Evolutionary conservation across 768 basidiomycete genomes (phyloP).

Genomic region (Mrakia frigida): DNA sequence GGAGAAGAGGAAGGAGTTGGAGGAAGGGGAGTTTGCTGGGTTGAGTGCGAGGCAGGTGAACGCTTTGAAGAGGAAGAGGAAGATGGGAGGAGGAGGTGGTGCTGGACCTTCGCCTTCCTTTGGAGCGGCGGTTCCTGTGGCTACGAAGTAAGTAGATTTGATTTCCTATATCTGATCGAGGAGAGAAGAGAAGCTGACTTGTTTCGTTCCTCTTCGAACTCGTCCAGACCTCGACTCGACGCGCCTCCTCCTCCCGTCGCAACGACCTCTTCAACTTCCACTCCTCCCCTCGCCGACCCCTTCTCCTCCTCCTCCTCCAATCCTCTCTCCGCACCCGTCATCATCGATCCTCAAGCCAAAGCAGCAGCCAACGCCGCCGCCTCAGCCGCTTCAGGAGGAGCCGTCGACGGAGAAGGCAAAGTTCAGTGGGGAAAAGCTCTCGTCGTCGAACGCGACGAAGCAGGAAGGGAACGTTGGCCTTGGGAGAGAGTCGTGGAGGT

Average conservation of each 20-base stretch:
- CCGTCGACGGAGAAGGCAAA: slow-evolving; percentile 50
- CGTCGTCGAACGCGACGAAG: slow-evolving; percentile 20
- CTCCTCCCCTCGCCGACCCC: slow-evolving; percentile 11
- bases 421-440: slow-evolving; percentile 37
- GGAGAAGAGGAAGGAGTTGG: slow-evolving; percentile 32
- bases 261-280: slow-evolving; percentile 13
- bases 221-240: slow-evolving; percentile 13
- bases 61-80: slow-evolving; percentile 89
- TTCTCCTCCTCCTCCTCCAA: slow-evolving; percentile 22
- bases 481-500: slow-evolving; percentile 62
- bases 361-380: slow-evolving; percentile 39
- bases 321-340: slow-evolving; percentile 34
- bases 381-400: slow-evolving; percentile 36
- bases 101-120: slow-evolving; percentile 47
- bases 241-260: slow-evolving; percentile 21
- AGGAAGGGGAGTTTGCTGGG: slow-evolving; percentile 43
- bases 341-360: slow-evolving; percentile 46
- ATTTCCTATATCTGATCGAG: background rate
- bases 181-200: slow-evolving; percentile 52
- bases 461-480: slow-evolving; percentile 35
- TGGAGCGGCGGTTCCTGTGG: slow-evolving; percentile 49
- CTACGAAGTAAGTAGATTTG: slow-evolving; percentile 36
- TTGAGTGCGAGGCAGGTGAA: slow-evolving; percentile 91
- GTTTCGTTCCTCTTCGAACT: background rate
- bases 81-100: slow-evolving; percentile 52